Evolutionary conservation across 192 early-diverging fungal species (phyloP), one percentile per base, ranked within the genome.

Genomic region (Coemansia sp.): DNA sequence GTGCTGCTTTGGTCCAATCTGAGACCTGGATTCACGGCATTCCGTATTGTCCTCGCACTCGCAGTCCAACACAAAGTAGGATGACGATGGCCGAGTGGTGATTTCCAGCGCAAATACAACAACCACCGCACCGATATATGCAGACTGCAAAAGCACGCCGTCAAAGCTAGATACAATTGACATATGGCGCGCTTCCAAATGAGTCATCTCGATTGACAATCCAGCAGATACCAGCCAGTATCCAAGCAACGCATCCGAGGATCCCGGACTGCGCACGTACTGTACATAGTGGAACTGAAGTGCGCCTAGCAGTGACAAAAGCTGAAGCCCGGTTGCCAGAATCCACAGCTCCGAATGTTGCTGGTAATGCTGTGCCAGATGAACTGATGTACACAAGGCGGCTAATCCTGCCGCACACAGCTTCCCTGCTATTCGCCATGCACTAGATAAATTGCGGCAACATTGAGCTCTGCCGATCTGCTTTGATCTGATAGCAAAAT

Each of bases 51-150:
- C 56, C 10, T 58, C 22, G 22, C 57, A 58, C 10, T 58, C 39
- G 14, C 57, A 58, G 13, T 14, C 20, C 57, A 43, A 24, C 38
- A 23, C 38, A 41, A 43, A 6, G 11, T 41, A 39, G 3, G 20
- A 24, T 53, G 51, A 27, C 24, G 26, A 58, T 9, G 55, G 47
- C 37, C 41, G 47, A 37, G 66, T 64, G 45, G 27, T 49, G 11
- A 65, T 62, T 66, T 70, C 68, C 14, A 57, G 37, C 4, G 58
- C 51, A 54, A 75, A 66, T 3, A 57, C 47, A 12, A 43, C n/a
- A 5, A 43, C 20, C 19, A 68, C 47, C 2, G 82, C 58, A 10
- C 18, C 59, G 43, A 54, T 19, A 24, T 38, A 50, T 20, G 26
- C 47, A 1, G 41, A 39, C 14, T 43, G 57, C 23, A 43, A 37